Evolutionary conservation across 331 rosid species (phyloP).

Genomic region (Quercus phellos): DNA sequence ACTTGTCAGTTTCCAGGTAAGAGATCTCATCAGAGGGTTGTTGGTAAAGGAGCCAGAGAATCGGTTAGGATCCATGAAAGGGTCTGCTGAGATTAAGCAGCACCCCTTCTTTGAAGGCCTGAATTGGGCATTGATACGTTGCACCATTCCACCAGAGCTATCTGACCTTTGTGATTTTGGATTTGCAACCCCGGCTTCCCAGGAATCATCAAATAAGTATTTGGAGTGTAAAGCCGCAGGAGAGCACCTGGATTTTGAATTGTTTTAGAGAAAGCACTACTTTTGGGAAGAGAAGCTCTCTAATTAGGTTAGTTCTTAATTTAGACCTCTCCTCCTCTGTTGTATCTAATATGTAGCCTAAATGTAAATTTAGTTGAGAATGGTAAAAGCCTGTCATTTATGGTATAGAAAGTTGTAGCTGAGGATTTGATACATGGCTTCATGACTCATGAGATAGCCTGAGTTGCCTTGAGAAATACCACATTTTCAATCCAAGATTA

Average conservation of each 20-base stretch:
- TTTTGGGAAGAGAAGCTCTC: slow-evolving; percentile 14
- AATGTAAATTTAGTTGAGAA: slow-evolving; percentile 41
- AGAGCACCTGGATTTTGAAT: slow-evolving; percentile 80
- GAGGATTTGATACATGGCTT: background rate
- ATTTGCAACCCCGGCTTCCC: slow-evolving; percentile 40
- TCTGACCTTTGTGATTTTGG: slow-evolving; percentile 63
- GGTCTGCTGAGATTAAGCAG: slow-evolving; percentile 90
- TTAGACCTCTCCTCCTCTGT: slow-evolving; percentile 12
- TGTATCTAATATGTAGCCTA: slow-evolving; percentile 41
- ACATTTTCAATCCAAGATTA: background rate
- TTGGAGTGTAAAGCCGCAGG: slow-evolving; percentile 64
- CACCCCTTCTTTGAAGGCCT: slow-evolving; percentile 95
- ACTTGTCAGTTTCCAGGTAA: slow-evolving; percentile 61
- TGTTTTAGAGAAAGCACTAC: slow-evolving; percentile 48
- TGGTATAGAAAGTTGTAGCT: background rate
- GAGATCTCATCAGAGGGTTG: slow-evolving; percentile 82
- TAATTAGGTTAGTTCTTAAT: slow-evolving; percentile 11
- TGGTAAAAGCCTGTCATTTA: background rate
- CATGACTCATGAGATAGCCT: background rate
- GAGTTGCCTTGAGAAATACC: background rate
- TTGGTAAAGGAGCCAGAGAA: slow-evolving; percentile 79
- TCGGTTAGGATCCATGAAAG: slow-evolving; percentile 81
- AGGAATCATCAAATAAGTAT: slow-evolving; percentile 41
- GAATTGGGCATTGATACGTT: slow-evolving; percentile 92
- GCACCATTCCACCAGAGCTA: slow-evolving; percentile 77